These are phyloP conservation scores for Boechera stricta DNA, from an alignment of 345 rosid genomes.

Conservation along the genomic window DNA sequence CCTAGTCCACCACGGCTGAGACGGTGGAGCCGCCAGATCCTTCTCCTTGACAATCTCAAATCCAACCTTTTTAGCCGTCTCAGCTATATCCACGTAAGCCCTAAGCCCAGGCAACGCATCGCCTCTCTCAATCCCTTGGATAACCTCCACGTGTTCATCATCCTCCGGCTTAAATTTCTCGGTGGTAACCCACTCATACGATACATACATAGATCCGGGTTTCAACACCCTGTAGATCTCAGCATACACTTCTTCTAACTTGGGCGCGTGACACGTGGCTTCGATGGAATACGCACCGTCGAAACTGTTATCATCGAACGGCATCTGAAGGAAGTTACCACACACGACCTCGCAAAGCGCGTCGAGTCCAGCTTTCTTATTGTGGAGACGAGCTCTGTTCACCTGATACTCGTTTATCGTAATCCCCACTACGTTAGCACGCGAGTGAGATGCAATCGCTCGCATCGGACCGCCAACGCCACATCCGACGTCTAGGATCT, in stretches of 20 bases:
- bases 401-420: slow-evolving; percentile 98
- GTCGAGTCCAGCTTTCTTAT: slow-evolving; percentile 87
- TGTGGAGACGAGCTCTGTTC: slow-evolving; percentile 83
- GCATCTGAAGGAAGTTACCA: slow-evolving; percentile 94
- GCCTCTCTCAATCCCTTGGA: slow-evolving; percentile 92
- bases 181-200: slow-evolving; percentile 97
- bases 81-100: slow-evolving; percentile 64
- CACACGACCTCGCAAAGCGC: slow-evolving; percentile 84
- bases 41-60: slow-evolving; percentile 85
- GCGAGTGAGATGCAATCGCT: slow-evolving; percentile 92
- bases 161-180: slow-evolving; percentile 58
- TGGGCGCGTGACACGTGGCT: slow-evolving; percentile 99
- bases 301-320: slow-evolving; percentile 73
- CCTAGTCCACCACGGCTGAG: slow-evolving; percentile 88
- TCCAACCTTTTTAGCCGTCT: slow-evolving; percentile 73
- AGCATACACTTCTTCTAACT: slow-evolving; percentile 82
- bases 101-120: slow-evolving; percentile 93
- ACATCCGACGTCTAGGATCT: slow-evolving; percentile 90
- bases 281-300: slow-evolving; percentile 98
- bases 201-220: slow-evolving; percentile 82
- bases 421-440: slow-evolving; percentile 85
- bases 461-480: slow-evolving; percentile 99
- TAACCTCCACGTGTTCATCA: slow-evolving; percentile 74
- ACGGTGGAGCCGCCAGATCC: slow-evolving; percentile 89
- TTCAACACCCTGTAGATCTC: slow-evolving; percentile 86